Conservation (phyloP, 2,329 filamentous ascomycete genomes). For the Neopestalotiopsis clavispora region DNA sequence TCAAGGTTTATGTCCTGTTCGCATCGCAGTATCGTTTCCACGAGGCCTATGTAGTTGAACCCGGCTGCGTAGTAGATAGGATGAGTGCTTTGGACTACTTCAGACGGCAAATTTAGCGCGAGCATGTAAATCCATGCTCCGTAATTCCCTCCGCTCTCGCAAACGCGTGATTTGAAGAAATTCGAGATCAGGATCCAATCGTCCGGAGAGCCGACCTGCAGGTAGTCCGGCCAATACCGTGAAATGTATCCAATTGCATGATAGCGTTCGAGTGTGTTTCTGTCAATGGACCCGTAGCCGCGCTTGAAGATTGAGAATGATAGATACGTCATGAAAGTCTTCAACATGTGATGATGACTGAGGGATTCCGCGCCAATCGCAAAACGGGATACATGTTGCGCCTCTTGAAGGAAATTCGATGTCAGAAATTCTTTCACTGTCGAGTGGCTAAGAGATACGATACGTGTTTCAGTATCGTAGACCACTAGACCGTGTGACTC, state of each 20-base stretch:
- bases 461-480: background rate
- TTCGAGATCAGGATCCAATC: background rate
- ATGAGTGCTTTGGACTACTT: background rate
- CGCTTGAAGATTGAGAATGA: background rate
- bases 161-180: background rate
- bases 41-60: background rate
- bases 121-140: background rate
- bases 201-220: background rate
- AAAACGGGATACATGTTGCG: background rate
- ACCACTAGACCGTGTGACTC: background rate
- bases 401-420: background rate
- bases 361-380: background rate
- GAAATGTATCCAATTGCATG: background rate
- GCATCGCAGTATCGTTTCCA: background rate
- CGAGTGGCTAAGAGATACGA: background rate
- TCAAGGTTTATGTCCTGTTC: background rate
- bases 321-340: background rate
- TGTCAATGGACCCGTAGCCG: background rate
- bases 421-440: background rate
- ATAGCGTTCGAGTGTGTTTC: background rate
- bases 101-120: background rate
- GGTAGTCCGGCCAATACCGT: background rate
- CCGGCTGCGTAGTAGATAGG: background rate
- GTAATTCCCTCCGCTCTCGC: background rate
- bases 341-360: background rate